Evolutionary conservation across 345 rosid genomes (phyloP).

Genomic region (Euphorbia lathyris): DNA sequence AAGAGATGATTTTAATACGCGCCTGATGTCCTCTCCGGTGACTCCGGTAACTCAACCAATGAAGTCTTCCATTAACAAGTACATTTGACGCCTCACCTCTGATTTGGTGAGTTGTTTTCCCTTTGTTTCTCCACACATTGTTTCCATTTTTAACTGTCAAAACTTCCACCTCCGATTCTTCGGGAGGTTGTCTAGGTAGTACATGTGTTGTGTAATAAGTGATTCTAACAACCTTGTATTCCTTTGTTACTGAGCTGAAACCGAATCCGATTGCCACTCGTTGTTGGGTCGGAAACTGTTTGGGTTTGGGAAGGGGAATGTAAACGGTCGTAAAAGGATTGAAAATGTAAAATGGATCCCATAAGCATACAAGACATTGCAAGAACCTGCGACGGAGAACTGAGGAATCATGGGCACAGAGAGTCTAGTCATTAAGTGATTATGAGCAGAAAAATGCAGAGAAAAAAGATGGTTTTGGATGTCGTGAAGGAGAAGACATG

Average conservation of each 20-base stretch:
- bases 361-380: constrained; percentile 58
- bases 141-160: constrained; percentile 43
- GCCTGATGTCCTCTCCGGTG: neutral
- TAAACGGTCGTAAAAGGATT: constrained; percentile 56
- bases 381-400: constrained; percentile 53
- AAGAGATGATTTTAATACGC: constrained; percentile 16
- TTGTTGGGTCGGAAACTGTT: constrained; percentile 32
- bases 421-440: constrained; percentile 35
- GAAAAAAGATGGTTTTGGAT: constrained; percentile 54
- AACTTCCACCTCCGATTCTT: constrained; percentile 53
- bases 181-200: neutral
- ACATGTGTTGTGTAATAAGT: constrained; percentile 38
- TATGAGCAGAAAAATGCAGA: constrained; percentile 39
- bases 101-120: constrained; percentile 6
- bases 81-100: neutral
- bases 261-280: constrained; percentile 65
- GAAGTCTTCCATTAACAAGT: constrained; percentile 34
- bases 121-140: constrained; percentile 29
- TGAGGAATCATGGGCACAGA: constrained; percentile 41
- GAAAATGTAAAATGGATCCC: constrained; percentile 48
- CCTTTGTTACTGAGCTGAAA: constrained; percentile 39
- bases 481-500: constrained; percentile 29
- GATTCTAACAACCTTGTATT: constrained; percentile 62
- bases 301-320: constrained; percentile 40
- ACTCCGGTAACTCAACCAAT: constrained; percentile 21